Evolutionary conservation across 371 early-diverging fungal genomes (phyloP), one percentile per base, ranked within the genome.

Genomic region (Fennellomyces sp.): DNA sequence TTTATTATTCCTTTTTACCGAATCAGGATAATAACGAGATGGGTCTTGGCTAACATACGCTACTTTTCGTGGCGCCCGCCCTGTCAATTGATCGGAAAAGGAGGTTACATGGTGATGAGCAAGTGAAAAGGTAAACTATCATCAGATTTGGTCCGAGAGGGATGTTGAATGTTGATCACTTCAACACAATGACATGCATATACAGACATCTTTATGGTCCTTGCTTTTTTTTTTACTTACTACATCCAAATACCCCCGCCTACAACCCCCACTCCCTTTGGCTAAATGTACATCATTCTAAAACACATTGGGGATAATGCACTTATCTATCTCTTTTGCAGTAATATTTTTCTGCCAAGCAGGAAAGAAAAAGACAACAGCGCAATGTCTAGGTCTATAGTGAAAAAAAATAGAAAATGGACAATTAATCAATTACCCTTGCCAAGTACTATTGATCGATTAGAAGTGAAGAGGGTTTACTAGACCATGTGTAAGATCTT

Each of bases 31-130:
- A 38, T 13, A 38, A 48, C 19, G 49, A 30, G 51, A 27, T 29
- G 59, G 50, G 28, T 58, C 59, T 58, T 50, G 59, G 59, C 59
- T 50, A 11, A 19, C 29, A 51, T 23, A 17, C 2, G 13, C 12
- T 51, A 51, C 2, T n/a, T 54, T 36, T 30, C 56, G 56, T 55
- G 56, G 54, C 39, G 56, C 29, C 56, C 42, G 35, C 28, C 41
- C 52, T 52, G 52, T 52, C 52, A 52, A 52, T 52, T 33, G 52
- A 52, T 52, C 52, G 31, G 52, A 52, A 52, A 52, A 33, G 52
- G 33, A 45, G 45, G n/a, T n/a, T 45, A 45, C 17, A 45, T 5
- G 5, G 10, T 8, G n/a, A 45, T 3, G n/a, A 8, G 23, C 10
- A 19, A 5, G 21, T 45, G 1, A 21, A 15, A 5, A 45, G 0